phyloP scores from a whole-genome alignment of 495 filamentous ascomycete species.

The Talaromyces trachyspermus region DNA sequence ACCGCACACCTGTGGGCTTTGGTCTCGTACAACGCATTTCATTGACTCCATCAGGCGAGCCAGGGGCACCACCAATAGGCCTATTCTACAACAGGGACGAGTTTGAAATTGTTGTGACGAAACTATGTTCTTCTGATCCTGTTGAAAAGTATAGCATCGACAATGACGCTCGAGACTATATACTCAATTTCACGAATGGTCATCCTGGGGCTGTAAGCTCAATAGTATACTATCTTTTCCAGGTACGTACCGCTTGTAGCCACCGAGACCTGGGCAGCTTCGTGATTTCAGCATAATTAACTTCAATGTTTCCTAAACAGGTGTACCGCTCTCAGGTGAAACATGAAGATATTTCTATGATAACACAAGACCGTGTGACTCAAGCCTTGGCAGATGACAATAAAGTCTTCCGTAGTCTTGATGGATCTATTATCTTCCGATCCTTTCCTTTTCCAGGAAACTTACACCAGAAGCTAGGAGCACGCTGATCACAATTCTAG shows the following conservation, averaged over 20 bases:
- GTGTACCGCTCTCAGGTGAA: conserved; percentile 7
- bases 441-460: conserved; percentile 2
- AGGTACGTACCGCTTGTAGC: conserved; percentile 1
- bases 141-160: conserved; percentile 2
- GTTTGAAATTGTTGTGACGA: conserved; percentile 12
- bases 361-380: neutral
- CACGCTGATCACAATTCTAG: neutral
- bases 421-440: neutral
- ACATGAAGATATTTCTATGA: conserved; percentile 1
- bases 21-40: conserved; percentile 3
- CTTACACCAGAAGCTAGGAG: conserved; percentile 3
- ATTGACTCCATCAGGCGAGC: conserved; percentile 10
- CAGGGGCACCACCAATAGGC: conserved; percentile 6
- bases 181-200: conserved; percentile 15
- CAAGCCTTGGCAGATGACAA: conserved; percentile 2
- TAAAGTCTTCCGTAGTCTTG: neutral
- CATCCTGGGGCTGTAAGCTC: conserved; percentile 16
- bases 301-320: conserved; percentile 8
- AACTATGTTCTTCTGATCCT: neutral
- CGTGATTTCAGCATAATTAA: neutral
- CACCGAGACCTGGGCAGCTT: neutral
- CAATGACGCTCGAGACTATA: conserved; percentile 12
- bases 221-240: conserved; percentile 3
- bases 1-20: conserved; percentile 4
- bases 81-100: conserved; percentile 15